Conservation (phyloP, 768 basidiomycete species). For the Mycena chlorophos region DNA sequence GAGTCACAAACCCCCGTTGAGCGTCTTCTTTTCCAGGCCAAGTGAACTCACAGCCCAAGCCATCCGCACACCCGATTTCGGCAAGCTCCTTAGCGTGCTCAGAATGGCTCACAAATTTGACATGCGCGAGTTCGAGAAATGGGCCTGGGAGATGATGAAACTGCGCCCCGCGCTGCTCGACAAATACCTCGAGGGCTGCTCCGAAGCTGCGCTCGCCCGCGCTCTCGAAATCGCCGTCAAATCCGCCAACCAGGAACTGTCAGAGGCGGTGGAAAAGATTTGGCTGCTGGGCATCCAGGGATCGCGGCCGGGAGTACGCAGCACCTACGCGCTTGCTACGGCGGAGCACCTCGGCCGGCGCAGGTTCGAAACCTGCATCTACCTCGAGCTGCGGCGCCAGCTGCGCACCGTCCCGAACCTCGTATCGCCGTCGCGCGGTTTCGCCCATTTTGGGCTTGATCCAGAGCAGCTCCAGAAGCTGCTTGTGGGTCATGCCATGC, state of each 20-base stretch:
- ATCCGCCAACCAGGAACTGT: too few species aligned
- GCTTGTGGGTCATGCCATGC: background rate
- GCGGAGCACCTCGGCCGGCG: too few species aligned
- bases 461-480: background rate
- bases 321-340: too few species aligned
- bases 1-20: background rate
- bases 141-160: background rate
- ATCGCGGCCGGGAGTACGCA: too few species aligned
- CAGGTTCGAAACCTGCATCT: too few species aligned
- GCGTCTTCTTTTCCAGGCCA: background rate
- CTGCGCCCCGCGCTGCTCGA: background rate
- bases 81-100: background rate
- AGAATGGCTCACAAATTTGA: background rate
- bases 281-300: too few species aligned
- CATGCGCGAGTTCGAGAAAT: background rate
- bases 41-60: background rate
- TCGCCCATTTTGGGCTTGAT: background rate
- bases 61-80: background rate
- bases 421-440: background rate
- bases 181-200: background rate
- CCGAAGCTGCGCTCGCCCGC: background rate
- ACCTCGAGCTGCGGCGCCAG: background rate
- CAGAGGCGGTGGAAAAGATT: too few species aligned
- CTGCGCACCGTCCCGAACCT: background rate
- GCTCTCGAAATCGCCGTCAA: background rate